These are phyloP conservation scores for Colletotrichum karsti DNA, from an alignment of 2,329 filamentous ascomycete species.

Conservation along the genomic window DNA sequence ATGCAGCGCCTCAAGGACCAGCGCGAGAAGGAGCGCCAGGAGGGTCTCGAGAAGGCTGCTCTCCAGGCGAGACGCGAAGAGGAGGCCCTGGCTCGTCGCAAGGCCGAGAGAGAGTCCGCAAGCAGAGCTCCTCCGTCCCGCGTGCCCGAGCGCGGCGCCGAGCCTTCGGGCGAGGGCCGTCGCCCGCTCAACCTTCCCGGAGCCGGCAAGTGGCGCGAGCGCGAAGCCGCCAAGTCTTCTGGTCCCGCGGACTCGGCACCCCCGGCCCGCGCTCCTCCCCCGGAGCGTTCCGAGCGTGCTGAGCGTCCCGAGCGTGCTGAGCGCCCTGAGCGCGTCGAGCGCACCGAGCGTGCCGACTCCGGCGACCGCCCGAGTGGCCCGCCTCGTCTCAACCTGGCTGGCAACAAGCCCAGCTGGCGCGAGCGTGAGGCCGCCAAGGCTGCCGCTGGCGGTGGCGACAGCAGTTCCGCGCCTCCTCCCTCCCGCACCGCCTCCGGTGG, in stretches of 20 bases:
- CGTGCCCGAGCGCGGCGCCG: constrained; percentile 49
- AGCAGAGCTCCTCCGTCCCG: constrained; percentile 47
- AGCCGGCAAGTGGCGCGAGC: constrained; percentile 52
- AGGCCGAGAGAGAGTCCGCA: constrained; percentile 68
- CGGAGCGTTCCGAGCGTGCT: not conserved
- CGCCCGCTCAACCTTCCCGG: constrained; percentile 39
- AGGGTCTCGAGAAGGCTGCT: constrained; percentile 70
- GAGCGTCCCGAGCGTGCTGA: constrained; percentile 39
- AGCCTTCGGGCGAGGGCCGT: constrained; percentile 33
- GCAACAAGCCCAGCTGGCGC: constrained; percentile 74
- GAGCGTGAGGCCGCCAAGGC: constrained; percentile 71
- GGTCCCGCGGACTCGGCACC: constrained; percentile 43
- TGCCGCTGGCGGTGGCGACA: constrained; percentile 39
- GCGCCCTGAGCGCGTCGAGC: constrained; percentile 23
- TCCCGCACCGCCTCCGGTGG: constrained; percentile 46
- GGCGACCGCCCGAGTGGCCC: constrained; percentile 56
- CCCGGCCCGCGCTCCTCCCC: constrained; percentile 33
- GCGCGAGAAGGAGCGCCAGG: constrained; percentile 73
- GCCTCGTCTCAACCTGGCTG: constrained; percentile 68
- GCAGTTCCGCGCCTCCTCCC: constrained; percentile 50
- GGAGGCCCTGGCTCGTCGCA: constrained; percentile 82
- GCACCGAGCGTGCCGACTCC: constrained; percentile 45
- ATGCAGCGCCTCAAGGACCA: constrained; percentile 73
- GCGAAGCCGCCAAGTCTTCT: constrained; percentile 40
- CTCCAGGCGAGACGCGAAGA: constrained; percentile 86